A percentile compares a stretch with the other conserved stretches of the same genome.
Evolutionary conservation across 768 basidiomycete species (phyloP).

Genomic region (Dioszegia aurantiaca): DNA sequence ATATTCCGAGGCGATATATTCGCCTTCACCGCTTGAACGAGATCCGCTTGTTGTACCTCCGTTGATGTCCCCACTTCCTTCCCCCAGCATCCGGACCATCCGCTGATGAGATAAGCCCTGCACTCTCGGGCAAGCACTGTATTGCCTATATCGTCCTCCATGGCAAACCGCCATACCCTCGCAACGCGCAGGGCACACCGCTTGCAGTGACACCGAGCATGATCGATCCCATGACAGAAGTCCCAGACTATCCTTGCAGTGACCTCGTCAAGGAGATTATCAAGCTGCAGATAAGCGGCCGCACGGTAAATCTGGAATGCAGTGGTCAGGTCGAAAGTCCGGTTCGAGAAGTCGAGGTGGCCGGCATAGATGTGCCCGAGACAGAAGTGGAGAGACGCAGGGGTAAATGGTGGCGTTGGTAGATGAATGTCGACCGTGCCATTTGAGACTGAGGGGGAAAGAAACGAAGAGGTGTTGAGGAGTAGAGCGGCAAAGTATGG

Average conservation of each 20-base stretch:
- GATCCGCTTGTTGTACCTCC: slow-evolving; percentile 62
- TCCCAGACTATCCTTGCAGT: slow-evolving; percentile 80
- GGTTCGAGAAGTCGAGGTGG: slow-evolving; percentile 85
- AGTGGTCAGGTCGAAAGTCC: slow-evolving; percentile 87
- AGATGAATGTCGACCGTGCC: slow-evolving; percentile 58
- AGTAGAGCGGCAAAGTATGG: slow-evolving; percentile 82
- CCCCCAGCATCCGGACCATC: slow-evolving; percentile 85
- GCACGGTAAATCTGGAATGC: slow-evolving; percentile 84
- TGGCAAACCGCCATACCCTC: slow-evolving; percentile 76
- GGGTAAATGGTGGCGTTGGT: slow-evolving; percentile 90
- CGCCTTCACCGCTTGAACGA: slow-evolving; percentile 72
- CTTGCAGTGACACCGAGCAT: slow-evolving; percentile 78
- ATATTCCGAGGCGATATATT: slow-evolving; percentile 67
- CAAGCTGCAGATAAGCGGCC: slow-evolving; percentile 72
- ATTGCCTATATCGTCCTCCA: slow-evolving; percentile 73
- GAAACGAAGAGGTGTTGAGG: slow-evolving; percentile 61
- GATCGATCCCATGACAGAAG: slow-evolving; percentile 85
- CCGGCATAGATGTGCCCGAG: slow-evolving; percentile 94
- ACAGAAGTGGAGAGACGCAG: slow-evolving; percentile 88
- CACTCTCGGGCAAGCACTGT: slow-evolving; percentile 67
- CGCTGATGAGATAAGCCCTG: slow-evolving; percentile 69
- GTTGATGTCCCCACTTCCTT: slow-evolving; percentile 72
- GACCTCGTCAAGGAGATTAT: slow-evolving; percentile 71
- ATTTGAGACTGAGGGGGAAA: slow-evolving; percentile 14
- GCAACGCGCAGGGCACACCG: slow-evolving; percentile 79